Percentiles rank a stretch among this genome's conserved stretches.
Evolutionary conservation across 2,329 filamentous ascomycete genomes (phyloP).

Genomic region (Neopestalotiopsis rosae): DNA sequence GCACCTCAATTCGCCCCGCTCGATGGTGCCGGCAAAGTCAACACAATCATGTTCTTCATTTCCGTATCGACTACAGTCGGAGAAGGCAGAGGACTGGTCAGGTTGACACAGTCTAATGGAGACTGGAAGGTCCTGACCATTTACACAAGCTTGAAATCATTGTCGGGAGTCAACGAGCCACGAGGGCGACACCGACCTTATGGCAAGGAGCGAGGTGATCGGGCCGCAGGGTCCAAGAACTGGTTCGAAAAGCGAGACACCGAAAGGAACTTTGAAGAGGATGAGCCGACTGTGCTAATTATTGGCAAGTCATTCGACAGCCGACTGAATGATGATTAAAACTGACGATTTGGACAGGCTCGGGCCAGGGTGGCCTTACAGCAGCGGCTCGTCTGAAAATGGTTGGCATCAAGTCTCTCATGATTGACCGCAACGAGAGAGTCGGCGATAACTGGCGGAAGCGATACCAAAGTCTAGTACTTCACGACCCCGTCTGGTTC

Average conservation of each 20-base stretch:
- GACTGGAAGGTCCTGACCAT: constrained; percentile 70
- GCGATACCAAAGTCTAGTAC: constrained; percentile 68
- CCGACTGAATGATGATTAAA: not conserved
- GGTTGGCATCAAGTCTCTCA: constrained; percentile 58
- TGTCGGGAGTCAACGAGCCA: constrained; percentile 60
- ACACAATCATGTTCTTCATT: constrained; percentile 63
- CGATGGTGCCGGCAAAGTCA: constrained; percentile 53
- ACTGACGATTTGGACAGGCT: constrained; percentile 13
- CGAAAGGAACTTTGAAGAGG: constrained; percentile 52
- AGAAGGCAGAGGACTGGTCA: constrained; percentile 59
- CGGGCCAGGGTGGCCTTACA: constrained; percentile 64
- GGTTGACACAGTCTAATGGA: constrained; percentile 48
- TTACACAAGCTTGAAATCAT: constrained; percentile 61
- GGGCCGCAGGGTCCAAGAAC: constrained; percentile 51
- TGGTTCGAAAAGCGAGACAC: constrained; percentile 61
- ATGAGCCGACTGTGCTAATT: constrained; percentile 64
- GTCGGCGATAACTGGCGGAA: constrained; percentile 70
- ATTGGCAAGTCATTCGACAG: constrained; percentile 51
- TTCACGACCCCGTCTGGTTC: constrained; percentile 70
- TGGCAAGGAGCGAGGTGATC: constrained; percentile 56
- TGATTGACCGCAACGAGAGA: constrained; percentile 63
- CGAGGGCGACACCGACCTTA: constrained; percentile 51
- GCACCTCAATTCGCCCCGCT: constrained; percentile 46
- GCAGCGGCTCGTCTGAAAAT: constrained; percentile 64
- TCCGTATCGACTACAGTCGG: constrained; percentile 59